Evolutionary conservation across 495 filamentous ascomycete genomes (phyloP).

Genomic region (Penicillium psychrofluorescens): DNA sequence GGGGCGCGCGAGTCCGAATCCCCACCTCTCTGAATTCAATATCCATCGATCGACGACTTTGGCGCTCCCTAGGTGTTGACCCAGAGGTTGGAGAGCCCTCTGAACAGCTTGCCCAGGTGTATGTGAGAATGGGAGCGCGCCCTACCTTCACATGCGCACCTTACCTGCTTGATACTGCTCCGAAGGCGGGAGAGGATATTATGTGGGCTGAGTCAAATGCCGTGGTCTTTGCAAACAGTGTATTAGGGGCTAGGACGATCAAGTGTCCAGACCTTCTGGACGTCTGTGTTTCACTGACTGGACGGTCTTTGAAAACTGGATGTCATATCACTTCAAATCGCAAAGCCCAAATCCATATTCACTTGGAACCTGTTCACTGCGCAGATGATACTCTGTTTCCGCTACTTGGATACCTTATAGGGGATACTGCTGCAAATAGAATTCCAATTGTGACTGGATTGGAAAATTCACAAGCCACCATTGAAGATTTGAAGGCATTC

Average conservation of each 20-base stretch:
- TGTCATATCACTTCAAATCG: conserved; percentile 11
- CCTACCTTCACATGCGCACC: conserved; percentile 28
- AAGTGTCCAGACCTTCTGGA: conserved; percentile 29
- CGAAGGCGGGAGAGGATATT: conserved; percentile 15
- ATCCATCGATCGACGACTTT: conserved; percentile 22
- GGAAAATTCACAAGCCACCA: conserved; percentile 3
- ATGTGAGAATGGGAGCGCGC: conserved; percentile 20
- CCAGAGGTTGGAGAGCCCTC: conserved; percentile 8
- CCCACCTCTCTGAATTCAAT: conserved; percentile 27
- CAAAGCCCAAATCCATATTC: conserved; percentile 1
- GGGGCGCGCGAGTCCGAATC: conserved; percentile 14
- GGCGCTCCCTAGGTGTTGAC: conserved; percentile 16
- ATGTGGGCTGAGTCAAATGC: conserved; percentile 28
- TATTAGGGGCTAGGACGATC: conserved; percentile 22
- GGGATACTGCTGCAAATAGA: conserved; percentile 6
- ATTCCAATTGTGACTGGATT: conserved; percentile 21
- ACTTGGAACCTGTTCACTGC: not conserved
- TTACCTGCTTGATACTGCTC: conserved; percentile 18
- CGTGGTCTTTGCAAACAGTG: conserved; percentile 26
- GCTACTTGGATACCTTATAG: conserved; percentile 19
- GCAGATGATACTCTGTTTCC: conserved; percentile 20
- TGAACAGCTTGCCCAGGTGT: conserved; percentile 14
- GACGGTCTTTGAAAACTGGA: conserved; percentile 13
- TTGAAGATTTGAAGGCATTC: conserved; percentile 23
- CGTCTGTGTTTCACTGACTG: conserved; percentile 24